Evolutionary conservation across 2,329 filamentous ascomycete species (phyloP).

Genomic region (Microsporum canis): DNA sequence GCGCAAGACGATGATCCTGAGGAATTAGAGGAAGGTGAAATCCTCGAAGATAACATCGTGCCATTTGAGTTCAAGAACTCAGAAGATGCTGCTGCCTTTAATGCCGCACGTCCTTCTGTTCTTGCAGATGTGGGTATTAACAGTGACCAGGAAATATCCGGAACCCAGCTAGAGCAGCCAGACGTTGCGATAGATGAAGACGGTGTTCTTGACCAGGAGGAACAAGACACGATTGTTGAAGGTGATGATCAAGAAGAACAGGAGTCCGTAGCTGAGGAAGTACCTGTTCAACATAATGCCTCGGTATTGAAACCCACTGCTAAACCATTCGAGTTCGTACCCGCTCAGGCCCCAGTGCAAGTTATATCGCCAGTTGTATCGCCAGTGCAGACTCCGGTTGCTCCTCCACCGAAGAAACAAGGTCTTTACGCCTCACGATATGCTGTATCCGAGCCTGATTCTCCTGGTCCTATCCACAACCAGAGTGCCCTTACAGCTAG

Average conservation of each 20-base stretch:
- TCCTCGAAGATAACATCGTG: slow-evolving; percentile 36
- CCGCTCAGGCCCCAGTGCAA: slow-evolving; percentile 9
- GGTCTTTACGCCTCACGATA: slow-evolving; percentile 29
- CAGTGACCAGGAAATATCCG: not conserved
- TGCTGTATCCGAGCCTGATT: slow-evolving; percentile 19
- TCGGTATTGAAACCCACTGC: slow-evolving; percentile 31
- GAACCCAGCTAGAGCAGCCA: not conserved
- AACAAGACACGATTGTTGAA: slow-evolving; percentile 3
- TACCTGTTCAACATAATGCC: not conserved
- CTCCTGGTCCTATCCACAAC: slow-evolving; percentile 17
- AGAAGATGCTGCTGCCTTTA: slow-evolving; percentile 38
- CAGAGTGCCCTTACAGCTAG: slow-evolving; percentile 2
- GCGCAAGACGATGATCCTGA: slow-evolving; percentile 29
- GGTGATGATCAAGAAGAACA: not conserved
- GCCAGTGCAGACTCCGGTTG: slow-evolving; percentile 13
- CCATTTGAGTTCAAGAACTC: slow-evolving; percentile 49
- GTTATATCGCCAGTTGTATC: slow-evolving; percentile 16
- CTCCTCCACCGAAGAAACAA: slow-evolving; percentile 11
- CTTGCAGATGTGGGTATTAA: slow-evolving; percentile 6
- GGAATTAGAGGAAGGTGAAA: slow-evolving; percentile 22
- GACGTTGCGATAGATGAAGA: not conserved
- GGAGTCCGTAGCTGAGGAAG: not conserved
- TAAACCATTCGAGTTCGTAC: slow-evolving; percentile 51
- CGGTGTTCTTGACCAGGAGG: not conserved
- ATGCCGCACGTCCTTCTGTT: slow-evolving; percentile 40